Base-by-base conservation (phyloP, 2,329 filamentous ascomycete genomes). In the Stagonosporopsis chrysanthemi region DNA sequence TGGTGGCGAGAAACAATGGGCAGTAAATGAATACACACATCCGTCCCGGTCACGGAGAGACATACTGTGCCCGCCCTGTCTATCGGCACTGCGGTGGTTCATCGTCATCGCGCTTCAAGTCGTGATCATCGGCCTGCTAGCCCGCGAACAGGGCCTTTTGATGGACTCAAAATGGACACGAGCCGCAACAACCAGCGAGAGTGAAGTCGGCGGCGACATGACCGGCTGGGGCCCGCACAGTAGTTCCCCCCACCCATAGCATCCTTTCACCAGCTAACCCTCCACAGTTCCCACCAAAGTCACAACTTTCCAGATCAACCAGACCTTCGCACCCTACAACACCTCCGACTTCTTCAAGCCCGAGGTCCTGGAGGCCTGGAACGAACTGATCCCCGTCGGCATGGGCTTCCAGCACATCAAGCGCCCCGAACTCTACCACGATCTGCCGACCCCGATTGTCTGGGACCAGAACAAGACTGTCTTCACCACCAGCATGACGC, bases 271-370 rank as follows among this genome's bases (percentile, higher is more conserved):
- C 40, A 19, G 9, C 40, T 36, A 53, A 69, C 23, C 6, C 0
- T 5, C 2, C 7, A 0, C 44, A 75, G 71, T 75, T 22, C 70
- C 71, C 12, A 74, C 71, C 7, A 68, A 71, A 54, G 61, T 73
- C 52, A 71, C 68, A 26, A 70, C 61, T n/a, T 75, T 75, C 62
- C 45, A 69, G 12, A 66, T 74, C 48, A 74, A 74, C 41, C 72
- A 75, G 52, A 74, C 72, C 2, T 74, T 71, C 45, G 71, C 72
- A 3, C 71, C 71, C 12, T 72, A 71, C 58, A 73, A 74, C 56
- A 75, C 72, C 1, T 71, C 72, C 7, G 71, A 75, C 9, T 75
- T 75, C 64, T 75, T 75, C 67, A 69, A 68, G 19, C 70, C 71
- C 36, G 64, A 71, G 45, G 67, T 65, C 4, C 64, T 75, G 1